A percentile compares a stretch with the other conserved stretches of the same genome.
phyloP scores from a whole-genome alignment of 169 alveolate species.

The Plasmodium fragile region DNA sequence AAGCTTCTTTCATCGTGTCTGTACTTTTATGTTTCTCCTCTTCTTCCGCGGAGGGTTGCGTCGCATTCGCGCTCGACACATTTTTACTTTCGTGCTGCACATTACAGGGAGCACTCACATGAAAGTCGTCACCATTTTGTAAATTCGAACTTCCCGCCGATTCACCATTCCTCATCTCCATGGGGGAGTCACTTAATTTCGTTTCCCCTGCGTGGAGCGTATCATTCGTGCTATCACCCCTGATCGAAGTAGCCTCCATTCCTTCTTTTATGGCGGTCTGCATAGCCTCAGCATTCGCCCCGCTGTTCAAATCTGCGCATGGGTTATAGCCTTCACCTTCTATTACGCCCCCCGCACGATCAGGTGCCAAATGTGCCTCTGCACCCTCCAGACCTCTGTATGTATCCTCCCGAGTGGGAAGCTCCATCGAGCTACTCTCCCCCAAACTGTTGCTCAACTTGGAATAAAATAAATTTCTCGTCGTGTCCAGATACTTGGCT shows the following conservation, averaged over 20 bases:
- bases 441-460: constrained; percentile 28
- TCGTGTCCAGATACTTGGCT: constrained; percentile 2
- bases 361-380: not conserved
- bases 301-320: not conserved
- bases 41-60: not conserved
- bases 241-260: not conserved
- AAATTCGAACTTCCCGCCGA: not conserved
- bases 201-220: not conserved
- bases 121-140: not conserved
- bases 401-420: not conserved
- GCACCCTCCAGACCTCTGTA: not conserved
- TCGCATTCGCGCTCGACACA: not conserved
- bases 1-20: not conserved
- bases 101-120: not conserved
- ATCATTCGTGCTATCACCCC: not conserved
- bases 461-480: constrained; percentile 12
- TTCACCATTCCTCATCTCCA: not conserved
- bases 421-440: constrained; percentile 7
- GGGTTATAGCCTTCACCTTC: not conserved
- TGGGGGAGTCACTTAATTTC: not conserved
- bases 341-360: not conserved
- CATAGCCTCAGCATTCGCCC: not conserved
- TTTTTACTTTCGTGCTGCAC: not conserved
- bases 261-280: not conserved
- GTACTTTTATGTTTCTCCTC: not conserved